Conservation (phyloP, 192 early-diverging fungal genomes). For the Radiomyces spectabilis region DNA sequence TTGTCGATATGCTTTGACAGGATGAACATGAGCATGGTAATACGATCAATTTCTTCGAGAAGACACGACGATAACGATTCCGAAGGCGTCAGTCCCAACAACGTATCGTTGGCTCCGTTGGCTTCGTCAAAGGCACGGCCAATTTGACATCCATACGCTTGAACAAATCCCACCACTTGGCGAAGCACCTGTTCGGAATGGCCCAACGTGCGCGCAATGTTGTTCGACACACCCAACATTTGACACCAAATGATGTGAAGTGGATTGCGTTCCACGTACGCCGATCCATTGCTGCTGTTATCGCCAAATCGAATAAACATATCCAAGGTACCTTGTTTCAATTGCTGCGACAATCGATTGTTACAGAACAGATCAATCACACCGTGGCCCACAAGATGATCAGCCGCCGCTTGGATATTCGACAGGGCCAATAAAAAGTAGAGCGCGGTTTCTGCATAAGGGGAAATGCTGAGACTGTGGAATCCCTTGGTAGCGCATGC, state of each 20-base stretch:
- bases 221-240: conserved; percentile 36
- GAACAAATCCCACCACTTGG: conserved; percentile 36
- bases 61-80: conserved; percentile 30
- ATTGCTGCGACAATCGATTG: conserved; percentile 28
- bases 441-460: conserved; percentile 36
- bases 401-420: conserved; percentile 32
- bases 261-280: conserved; percentile 15
- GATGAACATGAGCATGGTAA: conserved; percentile 42
- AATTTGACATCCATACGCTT: conserved; percentile 37
- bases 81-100: conserved; percentile 1
- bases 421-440: conserved; percentile 34
- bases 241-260: conserved; percentile 46
- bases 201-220: conserved; percentile 31
- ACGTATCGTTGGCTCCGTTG: conserved; percentile 1
- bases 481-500: neutral
- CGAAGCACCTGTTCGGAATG: conserved; percentile 27
- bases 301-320: conserved; percentile 24
- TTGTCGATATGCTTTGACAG: conserved; percentile 23
- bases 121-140: conserved; percentile 23
- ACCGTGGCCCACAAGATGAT: conserved; percentile 21
- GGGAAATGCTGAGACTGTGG: conserved; percentile 19
- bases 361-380: conserved; percentile 34
- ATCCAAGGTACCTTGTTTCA: conserved; percentile 29
- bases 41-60: conserved; percentile 44
- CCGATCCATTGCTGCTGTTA: conserved; percentile 13